Conservation (phyloP, 225 moss, liverwort and hornwort species). For the Antitrichia curtipendula region DNA sequence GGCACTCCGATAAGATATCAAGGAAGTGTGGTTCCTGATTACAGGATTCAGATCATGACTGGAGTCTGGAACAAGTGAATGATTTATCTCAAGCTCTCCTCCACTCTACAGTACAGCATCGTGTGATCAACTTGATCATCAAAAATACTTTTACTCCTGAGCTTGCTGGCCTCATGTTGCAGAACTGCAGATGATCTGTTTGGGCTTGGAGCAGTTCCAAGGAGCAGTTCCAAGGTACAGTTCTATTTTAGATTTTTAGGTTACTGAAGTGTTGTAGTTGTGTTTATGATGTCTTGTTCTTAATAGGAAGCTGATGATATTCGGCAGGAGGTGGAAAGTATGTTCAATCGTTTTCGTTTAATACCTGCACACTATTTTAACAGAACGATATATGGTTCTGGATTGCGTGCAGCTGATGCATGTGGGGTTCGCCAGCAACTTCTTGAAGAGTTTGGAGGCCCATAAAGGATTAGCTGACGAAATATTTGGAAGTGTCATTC, state of each 20-base stretch:
- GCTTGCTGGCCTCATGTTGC: neutral
- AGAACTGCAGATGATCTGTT: neutral
- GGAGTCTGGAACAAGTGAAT: slow-evolving; percentile 45
- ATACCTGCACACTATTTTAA: neutral
- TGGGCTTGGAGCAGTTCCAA: neutral
- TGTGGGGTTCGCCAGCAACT: neutral
- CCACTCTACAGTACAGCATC: slow-evolving; percentile 33
- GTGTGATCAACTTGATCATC: neutral
- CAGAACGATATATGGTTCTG: neutral
- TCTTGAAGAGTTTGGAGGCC: neutral
- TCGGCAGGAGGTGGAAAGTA: neutral
- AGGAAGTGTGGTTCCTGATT: slow-evolving; percentile 43
- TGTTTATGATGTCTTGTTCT: neutral
- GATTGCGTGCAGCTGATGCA: neutral
- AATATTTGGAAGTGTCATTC: neutral
- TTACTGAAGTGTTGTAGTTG: neutral
- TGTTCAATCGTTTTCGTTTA: neutral
- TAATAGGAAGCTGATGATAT: neutral
- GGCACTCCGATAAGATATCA: slow-evolving; percentile 63
- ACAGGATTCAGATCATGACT: slow-evolving; percentile 43
- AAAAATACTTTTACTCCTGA: neutral
- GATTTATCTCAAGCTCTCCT: slow-evolving; percentile 56
- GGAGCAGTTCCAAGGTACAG: neutral
- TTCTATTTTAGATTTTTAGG: neutral
- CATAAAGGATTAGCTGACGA: neutral